Base-by-base conservation (phyloP, 306 rosid genomes). In the Begonia peltatifolia region DNA sequence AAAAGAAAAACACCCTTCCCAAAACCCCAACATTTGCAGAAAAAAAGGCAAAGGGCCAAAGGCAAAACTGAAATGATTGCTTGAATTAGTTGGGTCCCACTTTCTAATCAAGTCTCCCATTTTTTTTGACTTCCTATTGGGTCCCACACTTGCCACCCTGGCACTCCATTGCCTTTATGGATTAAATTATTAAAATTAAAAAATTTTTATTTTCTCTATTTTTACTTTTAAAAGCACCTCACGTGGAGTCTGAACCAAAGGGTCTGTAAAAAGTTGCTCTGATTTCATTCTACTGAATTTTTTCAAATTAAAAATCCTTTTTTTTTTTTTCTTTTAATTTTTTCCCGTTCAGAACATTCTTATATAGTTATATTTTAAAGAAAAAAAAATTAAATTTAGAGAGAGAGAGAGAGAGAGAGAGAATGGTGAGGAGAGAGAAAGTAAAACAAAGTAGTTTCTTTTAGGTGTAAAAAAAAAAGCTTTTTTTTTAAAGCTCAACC, bases 191-290 rank as follows among this genome's bases (percentile, higher is more conserved):
- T 3, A 44, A 30, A 5, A 30, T 30, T 30, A 30, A 30, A 30
- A 30, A 0, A 25, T 30, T 30, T 5, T 30, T 30, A 30, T 30
- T 30, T 44, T 44, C 13, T 10, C 48, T 44, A 44, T 10, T 44
- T 44, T 44, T 44, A 6, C 14, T 44, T 44, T 77, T 76, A 86
- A 75, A 89, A 81, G 96, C 99, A 83, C 84, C 99, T 83, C 99
- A 90, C 96, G 95, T 90, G 99, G 99, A 79, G 60, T 81, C 96
- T 86, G 96, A 86, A 73, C 86, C 88, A 81, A 80, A 78, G 81
- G 77, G 63, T 25, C 93, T 79, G 48, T 44, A 67, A 78, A 87
- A 69, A 63, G 74, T 52, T 5, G 54, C 70, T 55, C 66, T 44
- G 5, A 6, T 47, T 58, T 62, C 49, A 30, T 30, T 30, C 38